A percentile compares a stretch with the other conserved stretches of the same genome.
Evolutionary conservation across 345 rosid genomes (phyloP).

Genomic region (Erodium maritimum): DNA sequence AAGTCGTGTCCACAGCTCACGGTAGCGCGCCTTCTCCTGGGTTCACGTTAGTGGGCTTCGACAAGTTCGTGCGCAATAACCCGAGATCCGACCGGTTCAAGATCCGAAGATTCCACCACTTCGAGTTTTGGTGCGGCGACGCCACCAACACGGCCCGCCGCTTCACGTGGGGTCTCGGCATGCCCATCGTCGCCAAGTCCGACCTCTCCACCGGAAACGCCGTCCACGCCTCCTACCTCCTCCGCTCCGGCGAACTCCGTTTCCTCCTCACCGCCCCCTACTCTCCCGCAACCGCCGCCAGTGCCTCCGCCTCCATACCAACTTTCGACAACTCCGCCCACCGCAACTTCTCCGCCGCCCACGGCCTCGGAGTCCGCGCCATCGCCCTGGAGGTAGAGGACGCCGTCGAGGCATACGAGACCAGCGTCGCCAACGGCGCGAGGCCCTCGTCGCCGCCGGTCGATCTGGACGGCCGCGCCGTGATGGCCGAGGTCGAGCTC

Average conservation of each 20-base stretch:
- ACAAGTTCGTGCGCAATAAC: constrained; percentile 54
- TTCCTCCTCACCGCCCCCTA: constrained; percentile 81
- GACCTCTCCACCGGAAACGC: constrained; percentile 87
- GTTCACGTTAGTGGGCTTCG: constrained; percentile 59
- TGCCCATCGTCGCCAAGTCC: constrained; percentile 69
- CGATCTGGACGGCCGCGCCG: constrained; percentile 28
- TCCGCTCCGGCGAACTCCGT: constrained; percentile 65
- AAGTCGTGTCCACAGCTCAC: neutral
- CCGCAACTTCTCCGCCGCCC: constrained; percentile 46
- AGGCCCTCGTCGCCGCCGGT: constrained; percentile 38
- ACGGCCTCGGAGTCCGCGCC: constrained; percentile 56
- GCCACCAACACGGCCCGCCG: constrained; percentile 76
- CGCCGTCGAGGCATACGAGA: too few relatives aligned
- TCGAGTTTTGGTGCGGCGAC: constrained; percentile 87
- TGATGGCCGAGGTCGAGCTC: constrained; percentile 58
- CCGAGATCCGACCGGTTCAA: constrained; percentile 63
- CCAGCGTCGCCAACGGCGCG: constrained; percentile 61
- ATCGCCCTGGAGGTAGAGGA: too few relatives aligned
- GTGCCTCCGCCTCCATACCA: constrained; percentile 40
- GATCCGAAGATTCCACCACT: constrained; percentile 67
- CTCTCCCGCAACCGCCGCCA: constrained; percentile 50
- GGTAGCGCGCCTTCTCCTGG: neutral
- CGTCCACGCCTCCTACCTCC: constrained; percentile 73
- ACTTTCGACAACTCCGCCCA: constrained; percentile 25
- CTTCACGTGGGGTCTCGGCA: constrained; percentile 90